These are phyloP conservation scores for Alternaria dauci DNA, from an alignment of 2,329 filamentous ascomycete species.

Conservation along the genomic window DNA sequence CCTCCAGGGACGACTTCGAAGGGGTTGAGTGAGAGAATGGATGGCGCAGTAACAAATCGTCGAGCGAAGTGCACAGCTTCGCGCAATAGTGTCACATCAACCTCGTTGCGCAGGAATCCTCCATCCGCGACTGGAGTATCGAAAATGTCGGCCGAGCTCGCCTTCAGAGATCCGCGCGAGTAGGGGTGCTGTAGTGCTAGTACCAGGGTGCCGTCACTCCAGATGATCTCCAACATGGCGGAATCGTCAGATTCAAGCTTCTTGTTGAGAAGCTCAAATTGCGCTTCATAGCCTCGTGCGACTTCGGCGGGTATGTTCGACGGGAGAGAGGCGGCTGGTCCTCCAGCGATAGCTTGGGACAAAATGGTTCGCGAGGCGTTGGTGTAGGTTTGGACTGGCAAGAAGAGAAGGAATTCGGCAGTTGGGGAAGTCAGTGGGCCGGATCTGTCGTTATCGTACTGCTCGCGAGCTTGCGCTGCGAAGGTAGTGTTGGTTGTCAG, in stretches of 20 bases:
- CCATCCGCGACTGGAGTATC: conserved; percentile 35
- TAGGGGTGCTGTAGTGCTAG: conserved; percentile 35
- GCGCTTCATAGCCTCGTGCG: conserved; percentile 24
- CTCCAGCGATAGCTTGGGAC: conserved; percentile 23
- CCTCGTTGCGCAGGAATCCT: conserved; percentile 35
- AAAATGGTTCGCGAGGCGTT: conserved; percentile 25
- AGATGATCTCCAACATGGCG: conserved; percentile 33
- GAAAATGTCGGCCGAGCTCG: conserved; percentile 29
- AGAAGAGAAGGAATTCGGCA: conserved; percentile 35
- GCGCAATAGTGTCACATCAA: conserved; percentile 31
- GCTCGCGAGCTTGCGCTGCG: conserved; percentile 26
- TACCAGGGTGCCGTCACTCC: conserved; percentile 26
- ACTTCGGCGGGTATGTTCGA: conserved; percentile 25
- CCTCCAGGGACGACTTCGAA: conserved; percentile 31
- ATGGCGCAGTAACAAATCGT: conserved; percentile 16
- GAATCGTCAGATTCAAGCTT: conserved; percentile 28
- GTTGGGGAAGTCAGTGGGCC: conserved; percentile 29
- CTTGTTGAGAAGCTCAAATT: conserved; percentile 26
- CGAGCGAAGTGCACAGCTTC: conserved; percentile 35
- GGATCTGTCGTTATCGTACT: conserved; percentile 22
- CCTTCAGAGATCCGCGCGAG: conserved; percentile 37
- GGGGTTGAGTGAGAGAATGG: conserved; percentile 29
- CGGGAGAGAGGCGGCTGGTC: conserved; percentile 28
- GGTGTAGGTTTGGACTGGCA: conserved; percentile 29
- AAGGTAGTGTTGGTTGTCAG: conserved; percentile 30